These are phyloP conservation scores for Ascosphaera aggregata DNA, from an alignment of 2,329 filamentous ascomycete genomes.

Conservation along the genomic window DNA sequence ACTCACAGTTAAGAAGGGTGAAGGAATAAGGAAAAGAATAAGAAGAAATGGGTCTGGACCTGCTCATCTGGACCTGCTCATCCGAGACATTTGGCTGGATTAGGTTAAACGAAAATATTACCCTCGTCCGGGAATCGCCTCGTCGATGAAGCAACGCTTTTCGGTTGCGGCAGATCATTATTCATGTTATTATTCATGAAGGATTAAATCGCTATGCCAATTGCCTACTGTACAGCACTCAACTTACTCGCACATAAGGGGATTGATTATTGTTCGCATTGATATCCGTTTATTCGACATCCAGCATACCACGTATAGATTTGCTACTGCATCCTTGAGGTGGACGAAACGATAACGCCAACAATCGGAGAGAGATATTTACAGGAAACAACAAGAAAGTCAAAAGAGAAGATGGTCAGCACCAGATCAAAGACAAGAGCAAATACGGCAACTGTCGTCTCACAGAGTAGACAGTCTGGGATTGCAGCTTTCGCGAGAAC, in stretches of 20 bases:
- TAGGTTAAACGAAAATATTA: constrained; percentile 1
- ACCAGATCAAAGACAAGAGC: not conserved
- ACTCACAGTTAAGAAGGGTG: not conserved
- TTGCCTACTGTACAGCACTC: too few relatives aligned
- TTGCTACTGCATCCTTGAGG: not conserved
- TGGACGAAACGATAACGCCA: not conserved
- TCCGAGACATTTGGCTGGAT: not conserved
- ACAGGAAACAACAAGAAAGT: not conserved
- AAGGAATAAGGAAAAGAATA: not conserved
- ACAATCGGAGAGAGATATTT: too few relatives aligned
- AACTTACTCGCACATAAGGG: too few relatives aligned
- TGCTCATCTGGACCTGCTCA: not conserved
- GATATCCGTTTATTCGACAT: not conserved
- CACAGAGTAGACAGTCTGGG: not conserved
- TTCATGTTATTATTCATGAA: not conserved
- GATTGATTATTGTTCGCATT: not conserved
- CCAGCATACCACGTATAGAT: too few relatives aligned
- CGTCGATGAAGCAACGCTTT: not conserved
- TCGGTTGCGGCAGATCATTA: not conserved
- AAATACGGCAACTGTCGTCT: not conserved
- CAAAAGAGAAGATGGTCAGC: constrained; percentile 1
- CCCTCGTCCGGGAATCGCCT: not conserved
- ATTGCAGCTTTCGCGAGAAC: not conserved
- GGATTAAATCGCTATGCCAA: not conserved
- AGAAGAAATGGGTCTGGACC: not conserved